These are phyloP conservation scores for Rhizopogon rudus DNA, from an alignment of 768 basidiomycete genomes.

Conservation along the genomic window DNA sequence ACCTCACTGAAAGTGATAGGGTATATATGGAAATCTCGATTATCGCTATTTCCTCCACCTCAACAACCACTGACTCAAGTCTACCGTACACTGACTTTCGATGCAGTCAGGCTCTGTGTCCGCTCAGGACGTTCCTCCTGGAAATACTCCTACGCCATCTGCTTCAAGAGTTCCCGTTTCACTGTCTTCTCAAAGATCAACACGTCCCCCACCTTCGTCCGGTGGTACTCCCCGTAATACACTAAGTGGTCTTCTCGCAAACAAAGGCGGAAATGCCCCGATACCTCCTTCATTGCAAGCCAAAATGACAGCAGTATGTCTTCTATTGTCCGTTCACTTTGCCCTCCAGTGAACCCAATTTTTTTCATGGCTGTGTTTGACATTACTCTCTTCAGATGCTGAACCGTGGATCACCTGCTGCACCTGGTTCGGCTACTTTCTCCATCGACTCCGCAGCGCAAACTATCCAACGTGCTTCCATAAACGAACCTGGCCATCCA, in stretches of 20 bases:
- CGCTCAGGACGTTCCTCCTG: conserved; percentile 8
- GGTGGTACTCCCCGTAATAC: conserved; percentile 22
- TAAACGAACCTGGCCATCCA: conserved; percentile 24
- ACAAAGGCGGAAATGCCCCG: conserved; percentile 47
- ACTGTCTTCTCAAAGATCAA: conserved; percentile 6
- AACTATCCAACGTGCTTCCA: conserved; percentile 32
- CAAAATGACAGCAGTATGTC: conserved; percentile 85
- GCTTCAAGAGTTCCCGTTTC: conserved; percentile 4
- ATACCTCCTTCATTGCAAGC: conserved; percentile 89
- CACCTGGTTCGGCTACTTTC: conserved; percentile 20
- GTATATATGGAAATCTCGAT: conserved; percentile 33
- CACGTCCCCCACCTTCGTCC: conserved; percentile 11
- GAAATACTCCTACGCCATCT: background rate
- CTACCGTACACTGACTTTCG: background rate
- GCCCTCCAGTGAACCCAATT: background rate
- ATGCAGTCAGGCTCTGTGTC: conserved; percentile 19
- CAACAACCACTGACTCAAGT: conserved; percentile 7
- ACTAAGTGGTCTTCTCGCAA: conserved; percentile 39
- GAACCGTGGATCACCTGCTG: conserved; percentile 30
- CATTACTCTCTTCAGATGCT: conserved; percentile 36
- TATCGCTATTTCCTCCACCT: conserved; percentile 17
- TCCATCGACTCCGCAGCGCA: conserved; percentile 38
- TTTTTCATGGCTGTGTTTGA: conserved; percentile 13
- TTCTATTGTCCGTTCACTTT: background rate
- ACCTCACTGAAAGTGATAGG: conserved; percentile 5